Base-by-base conservation (phyloP, 768 basidiomycete genomes). In the Dentipellis fragilis region DNA sequence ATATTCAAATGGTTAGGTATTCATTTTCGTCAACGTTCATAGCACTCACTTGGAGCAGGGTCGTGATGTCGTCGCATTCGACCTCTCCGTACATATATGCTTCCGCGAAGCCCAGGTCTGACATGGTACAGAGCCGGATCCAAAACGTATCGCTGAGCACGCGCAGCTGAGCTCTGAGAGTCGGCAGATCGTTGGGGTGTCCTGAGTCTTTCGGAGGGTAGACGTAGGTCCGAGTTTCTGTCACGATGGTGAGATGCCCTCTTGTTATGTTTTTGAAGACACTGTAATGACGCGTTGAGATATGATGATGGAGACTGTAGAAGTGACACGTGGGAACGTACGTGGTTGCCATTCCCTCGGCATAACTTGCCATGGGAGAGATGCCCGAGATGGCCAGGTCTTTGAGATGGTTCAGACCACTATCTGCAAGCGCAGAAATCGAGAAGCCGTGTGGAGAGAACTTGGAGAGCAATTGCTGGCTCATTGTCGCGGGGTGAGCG, bases 41-140 rank as follows among this genome's bases (percentile, higher is more conserved):
- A 23, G 10, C 12, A 54, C 56, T 39, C 49, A 58, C 61, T n/a
- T 52, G 53, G 35, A 60, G 49, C 10, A 57, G 14, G 3, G 55
- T 50, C 11, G 54, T 58, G 16, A 64, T 51, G 19, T 58, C 59
- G 14, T 58, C 54, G 34, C 58, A 54, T 8, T 54, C 57, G 47
- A 61, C 57, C 10, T 65, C 64, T 1, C 58, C 61, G 22, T 52
- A 54, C 63, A 65, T 64, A 56, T 63, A 65, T 4, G 58, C 61
- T 40, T 65, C 64, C 3, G 63, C 51, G 23, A 65, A 59, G 21
- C 61, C 61, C 9, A 62, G 29, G 51, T 62, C 59, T 23, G 49
- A 22, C 52, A 51, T 54, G 6, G 51, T 54, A 19, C 47, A 62
- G 46, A 57, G 34, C 19, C 57, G 57, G 37, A 58, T 53, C 66